These are phyloP conservation scores for Kwoniella shivajii DNA, from an alignment of 1,284 basidiomycete species.

Conservation along the genomic window DNA sequence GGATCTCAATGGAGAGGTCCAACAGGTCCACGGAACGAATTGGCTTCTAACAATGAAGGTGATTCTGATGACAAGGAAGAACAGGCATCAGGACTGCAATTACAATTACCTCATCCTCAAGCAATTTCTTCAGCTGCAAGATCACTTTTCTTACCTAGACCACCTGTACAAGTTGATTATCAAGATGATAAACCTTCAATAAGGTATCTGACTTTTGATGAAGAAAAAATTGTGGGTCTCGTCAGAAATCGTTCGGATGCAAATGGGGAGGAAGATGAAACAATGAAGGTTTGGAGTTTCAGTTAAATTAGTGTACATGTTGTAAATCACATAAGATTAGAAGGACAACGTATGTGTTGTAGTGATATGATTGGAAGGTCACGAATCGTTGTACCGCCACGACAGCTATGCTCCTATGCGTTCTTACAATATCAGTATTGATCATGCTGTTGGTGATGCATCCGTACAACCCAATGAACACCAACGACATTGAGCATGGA, in stretches of 20 bases:
- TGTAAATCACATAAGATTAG: background rate
- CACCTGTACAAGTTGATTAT: slow-evolving; percentile 18
- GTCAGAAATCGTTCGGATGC: slow-evolving; percentile 16
- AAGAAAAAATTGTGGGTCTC: slow-evolving; percentile 53
- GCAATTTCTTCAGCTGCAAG: slow-evolving; percentile 47
- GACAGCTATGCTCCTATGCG: too few relatives aligned
- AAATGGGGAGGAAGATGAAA: slow-evolving; percentile 14
- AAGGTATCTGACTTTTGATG: slow-evolving; percentile 49
- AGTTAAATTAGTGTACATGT: slow-evolving; percentile 3
- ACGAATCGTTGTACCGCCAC: too few relatives aligned
- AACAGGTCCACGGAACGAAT: slow-evolving; percentile 24
- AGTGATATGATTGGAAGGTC: too few relatives aligned
- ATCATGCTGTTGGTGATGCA: too few relatives aligned
- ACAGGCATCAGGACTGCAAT: background rate
- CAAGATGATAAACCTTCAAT: slow-evolving; percentile 24
- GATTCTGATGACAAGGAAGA: slow-evolving; percentile 3
- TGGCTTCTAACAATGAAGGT: slow-evolving; percentile 1
- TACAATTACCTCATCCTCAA: slow-evolving; percentile 41
- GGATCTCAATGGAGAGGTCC: slow-evolving; percentile 24
- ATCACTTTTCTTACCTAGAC: slow-evolving; percentile 41
- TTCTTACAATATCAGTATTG: too few relatives aligned
- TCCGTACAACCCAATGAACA: too few relatives aligned
- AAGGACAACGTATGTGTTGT: too few relatives aligned
- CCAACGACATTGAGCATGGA: too few relatives aligned
- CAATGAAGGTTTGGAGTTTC: slow-evolving; percentile 49